These are phyloP conservation scores for Blastobotrys illinoisensis DNA, from an alignment of 1,139 yeast genomes.

Conservation along the genomic window DNA sequence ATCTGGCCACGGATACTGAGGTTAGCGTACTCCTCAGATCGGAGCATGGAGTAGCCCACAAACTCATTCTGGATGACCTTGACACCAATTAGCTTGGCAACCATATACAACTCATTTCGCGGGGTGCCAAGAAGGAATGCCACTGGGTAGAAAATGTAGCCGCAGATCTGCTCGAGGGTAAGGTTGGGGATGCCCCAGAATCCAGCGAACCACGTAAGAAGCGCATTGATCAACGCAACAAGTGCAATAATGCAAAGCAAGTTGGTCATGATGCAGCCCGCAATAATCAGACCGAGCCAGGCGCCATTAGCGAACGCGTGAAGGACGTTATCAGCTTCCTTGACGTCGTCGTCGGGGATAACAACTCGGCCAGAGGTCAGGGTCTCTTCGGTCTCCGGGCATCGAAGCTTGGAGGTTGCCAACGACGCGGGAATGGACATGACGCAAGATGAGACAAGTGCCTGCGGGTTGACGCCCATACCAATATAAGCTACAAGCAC, in stretches of 20 bases:
- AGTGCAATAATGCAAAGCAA: slow-evolving; percentile 59
- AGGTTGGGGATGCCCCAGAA: slow-evolving; percentile 54
- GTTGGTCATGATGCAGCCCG: slow-evolving; percentile 56
- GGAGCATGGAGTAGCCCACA: slow-evolving; percentile 49
- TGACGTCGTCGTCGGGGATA: slow-evolving; percentile 43
- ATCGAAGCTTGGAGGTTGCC: slow-evolving; percentile 57
- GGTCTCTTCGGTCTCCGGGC: slow-evolving; percentile 57
- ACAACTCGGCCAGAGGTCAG: slow-evolving; percentile 47
- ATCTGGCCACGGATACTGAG: slow-evolving; percentile 51
- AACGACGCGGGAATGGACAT: slow-evolving; percentile 68
- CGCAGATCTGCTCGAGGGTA: slow-evolving; percentile 52
- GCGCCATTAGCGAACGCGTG: slow-evolving; percentile 66
- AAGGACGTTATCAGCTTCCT: slow-evolving; percentile 50
- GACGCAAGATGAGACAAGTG: slow-evolving; percentile 60
- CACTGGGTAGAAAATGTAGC: slow-evolving; percentile 57
- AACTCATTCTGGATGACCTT: slow-evolving; percentile 62
- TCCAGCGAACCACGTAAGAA: slow-evolving; percentile 59
- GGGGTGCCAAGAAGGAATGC: slow-evolving; percentile 61
- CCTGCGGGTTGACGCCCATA: slow-evolving; percentile 59
- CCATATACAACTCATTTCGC: slow-evolving; percentile 47
- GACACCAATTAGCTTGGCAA: slow-evolving; percentile 51
- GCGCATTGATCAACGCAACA: slow-evolving; percentile 54
- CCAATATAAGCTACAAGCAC: slow-evolving; percentile 62
- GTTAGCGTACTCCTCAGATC: slow-evolving; percentile 40
- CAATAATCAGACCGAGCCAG: slow-evolving; percentile 53